phyloP scores from a whole-genome alignment of 1,139 yeast genomes.

The Hansenula anomala region DNA sequence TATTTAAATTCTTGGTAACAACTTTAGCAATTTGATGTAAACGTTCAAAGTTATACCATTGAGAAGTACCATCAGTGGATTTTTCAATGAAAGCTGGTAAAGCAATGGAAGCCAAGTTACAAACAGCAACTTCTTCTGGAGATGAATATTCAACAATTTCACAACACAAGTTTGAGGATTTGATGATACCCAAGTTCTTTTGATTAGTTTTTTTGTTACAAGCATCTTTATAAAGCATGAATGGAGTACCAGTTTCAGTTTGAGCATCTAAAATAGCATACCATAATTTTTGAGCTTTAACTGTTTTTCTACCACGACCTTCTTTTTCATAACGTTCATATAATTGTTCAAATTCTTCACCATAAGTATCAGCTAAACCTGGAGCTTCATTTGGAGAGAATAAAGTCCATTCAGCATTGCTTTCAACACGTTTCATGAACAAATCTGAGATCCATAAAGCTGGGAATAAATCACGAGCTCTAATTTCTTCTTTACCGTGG shows the following conservation, averaged over 20 bases:
- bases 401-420: conserved; percentile 74
- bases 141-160: conserved; percentile 87
- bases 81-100: conserved; percentile 53
- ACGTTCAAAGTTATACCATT: conserved; percentile 63
- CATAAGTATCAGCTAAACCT: conserved; percentile 74
- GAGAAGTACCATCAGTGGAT: conserved; percentile 40
- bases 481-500: conserved; percentile 86
- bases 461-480: conserved; percentile 86
- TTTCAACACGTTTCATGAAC: conserved; percentile 84
- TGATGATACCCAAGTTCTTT: conserved; percentile 81
- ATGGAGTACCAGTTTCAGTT: conserved; percentile 91
- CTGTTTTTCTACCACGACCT: conserved; percentile 64
- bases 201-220: conserved; percentile 82
- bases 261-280: conserved; percentile 82
- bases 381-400: conserved; percentile 89
- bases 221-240: conserved; percentile 86
- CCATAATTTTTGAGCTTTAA: conserved; percentile 89
- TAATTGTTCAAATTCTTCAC: conserved; percentile 71
- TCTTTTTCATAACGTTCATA: conserved; percentile 70
- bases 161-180: conserved; percentile 85
- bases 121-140: conserved; percentile 87
- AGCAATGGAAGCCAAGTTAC: conserved; percentile 85
- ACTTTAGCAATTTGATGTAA: conserved; percentile 73
- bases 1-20: conserved; percentile 68
- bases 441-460: conserved; percentile 92